These are phyloP conservation scores for Vararia minispora DNA, from an alignment of 768 basidiomycete species.

Conservation along the genomic window DNA sequence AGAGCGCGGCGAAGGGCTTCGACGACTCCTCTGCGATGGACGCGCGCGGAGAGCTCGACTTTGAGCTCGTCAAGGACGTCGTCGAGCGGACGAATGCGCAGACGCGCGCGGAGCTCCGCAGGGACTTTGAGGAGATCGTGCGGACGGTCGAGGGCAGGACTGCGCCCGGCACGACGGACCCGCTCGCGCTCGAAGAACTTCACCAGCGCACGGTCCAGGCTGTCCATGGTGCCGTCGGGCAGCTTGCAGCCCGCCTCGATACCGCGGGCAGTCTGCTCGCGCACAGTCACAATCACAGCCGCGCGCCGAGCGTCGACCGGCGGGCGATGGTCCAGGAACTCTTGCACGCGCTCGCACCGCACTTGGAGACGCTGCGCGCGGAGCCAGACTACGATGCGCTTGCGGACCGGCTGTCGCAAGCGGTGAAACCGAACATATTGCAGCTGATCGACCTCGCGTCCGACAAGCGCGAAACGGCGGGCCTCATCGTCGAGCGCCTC, in stretches of 20 bases:
- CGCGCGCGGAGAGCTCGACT: slow-evolving; percentile 68
- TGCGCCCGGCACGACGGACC: slow-evolving; percentile 18
- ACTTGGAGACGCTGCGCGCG: slow-evolving; percentile 45
- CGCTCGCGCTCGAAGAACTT: slow-evolving; percentile 45
- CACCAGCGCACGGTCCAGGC: slow-evolving; percentile 45
- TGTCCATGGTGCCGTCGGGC: slow-evolving; percentile 48
- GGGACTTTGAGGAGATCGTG: slow-evolving; percentile 43
- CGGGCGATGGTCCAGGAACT: slow-evolving; percentile 54
- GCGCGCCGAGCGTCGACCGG: slow-evolving; percentile 28
- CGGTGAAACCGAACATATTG: slow-evolving; percentile 81
- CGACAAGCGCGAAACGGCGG: slow-evolving; percentile 81
- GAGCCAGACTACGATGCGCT: slow-evolving; percentile 72
- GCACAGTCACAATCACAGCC: slow-evolving; percentile 28
- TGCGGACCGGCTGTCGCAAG: slow-evolving; percentile 65
- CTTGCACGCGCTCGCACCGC: slow-evolving; percentile 44
- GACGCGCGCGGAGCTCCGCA: slow-evolving; percentile 42
- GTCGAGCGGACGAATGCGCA: slow-evolving; percentile 60
- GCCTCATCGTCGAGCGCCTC: slow-evolving; percentile 65
- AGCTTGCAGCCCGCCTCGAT: slow-evolving; percentile 47
- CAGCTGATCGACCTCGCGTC: slow-evolving; percentile 84
- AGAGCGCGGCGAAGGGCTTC: slow-evolving; percentile 42
- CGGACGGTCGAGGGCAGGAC: slow-evolving; percentile 27
- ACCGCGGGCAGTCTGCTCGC: slow-evolving; percentile 26
- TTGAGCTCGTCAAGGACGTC: slow-evolving; percentile 60
- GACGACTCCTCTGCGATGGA: slow-evolving; percentile 61